Evolutionary conservation across 306 rosid species (phyloP), one percentile per base, ranked within the genome.

Genomic region (Cicer yamashitae): DNA sequence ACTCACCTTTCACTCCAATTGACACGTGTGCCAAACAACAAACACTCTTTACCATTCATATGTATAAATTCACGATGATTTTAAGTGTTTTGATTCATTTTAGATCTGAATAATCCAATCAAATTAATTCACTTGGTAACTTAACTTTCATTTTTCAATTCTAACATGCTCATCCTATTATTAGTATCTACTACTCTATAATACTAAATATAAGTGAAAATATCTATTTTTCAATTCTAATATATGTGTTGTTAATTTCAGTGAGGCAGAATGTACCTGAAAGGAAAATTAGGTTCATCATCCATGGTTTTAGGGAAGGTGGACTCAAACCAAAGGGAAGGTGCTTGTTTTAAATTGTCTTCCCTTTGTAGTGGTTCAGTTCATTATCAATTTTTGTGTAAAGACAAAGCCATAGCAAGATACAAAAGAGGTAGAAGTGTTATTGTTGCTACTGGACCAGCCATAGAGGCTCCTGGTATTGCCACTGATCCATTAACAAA

Each of bases 361-460:
- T 79, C 70, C 18, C 17, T 52, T 5, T 18, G 38, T 5, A 2
- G 6, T 46, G 59, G 57, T 12, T 52, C 73, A 7, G 1, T 34
- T 7, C 44, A 8, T 18, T n/a, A 41, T 71, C 10, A 41, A 7
- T 59, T 70, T 52, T 9, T 67, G 50, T 15, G 59, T 13, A 48
- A 70, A 70, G 73, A 38, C 1, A 80, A 14, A 57, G 47, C 8
- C 5, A 15, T 10, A 44, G 13, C 1, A 38, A 53, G 61, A 20
- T 56, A 48, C 64, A 76, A n/a, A 71, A 1, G 43, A 20, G 78
- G 75, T 13, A 22, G 34, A 13, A 46, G 71, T 7, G 48, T 77
- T 8, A 56, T 82, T 9, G 85, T 82, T 82, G 81, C 78, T 3
- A 77, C 82, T 1, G 82, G 85, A 0, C 85, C 82, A 1, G 78